phyloP scores from a whole-genome alignment of 129 eudicot genomes.

The Flaveria trinervia region DNA sequence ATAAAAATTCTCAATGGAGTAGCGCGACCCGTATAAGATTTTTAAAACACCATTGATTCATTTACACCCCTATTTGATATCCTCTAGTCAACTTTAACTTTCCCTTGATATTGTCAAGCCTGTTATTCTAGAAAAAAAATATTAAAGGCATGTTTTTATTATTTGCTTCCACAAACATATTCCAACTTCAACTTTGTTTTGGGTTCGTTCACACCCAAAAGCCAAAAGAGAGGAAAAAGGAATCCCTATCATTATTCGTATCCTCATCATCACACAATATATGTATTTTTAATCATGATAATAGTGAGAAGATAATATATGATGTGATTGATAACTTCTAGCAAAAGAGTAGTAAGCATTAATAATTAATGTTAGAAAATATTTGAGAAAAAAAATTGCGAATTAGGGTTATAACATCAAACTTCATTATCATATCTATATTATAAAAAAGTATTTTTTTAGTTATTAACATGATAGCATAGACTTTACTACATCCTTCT shows the following conservation, averaged over 20 bases:
- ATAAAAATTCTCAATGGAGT: too few species aligned
- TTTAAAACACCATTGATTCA: too few species aligned
- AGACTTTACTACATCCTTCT: background rate
- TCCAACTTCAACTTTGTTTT: conserved; percentile 24
- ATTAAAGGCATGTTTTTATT: conserved; percentile 10
- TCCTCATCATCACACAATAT: conserved; percentile 34
- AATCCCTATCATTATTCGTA: conserved; percentile 25
- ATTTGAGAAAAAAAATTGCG: too few species aligned
- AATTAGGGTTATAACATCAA: background rate
- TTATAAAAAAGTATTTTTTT: background rate
- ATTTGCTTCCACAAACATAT: conserved; percentile 5
- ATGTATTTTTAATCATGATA: background rate
- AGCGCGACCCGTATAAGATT: too few species aligned
- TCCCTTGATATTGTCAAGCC: too few species aligned
- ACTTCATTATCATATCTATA: background rate
- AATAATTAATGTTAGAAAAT: background rate
- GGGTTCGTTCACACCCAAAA: conserved; percentile 35
- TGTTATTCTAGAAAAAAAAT: background rate
- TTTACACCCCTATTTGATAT: too few species aligned
- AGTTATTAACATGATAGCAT: background rate
- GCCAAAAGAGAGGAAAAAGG: conserved; percentile 17
- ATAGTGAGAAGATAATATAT: conserved; percentile 35
- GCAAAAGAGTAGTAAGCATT: conserved; percentile 1
- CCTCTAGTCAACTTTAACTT: too few species aligned
- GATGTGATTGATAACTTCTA: conserved; percentile 37